phyloP scores from a whole-genome alignment of 2,329 filamentous ascomycete species.

The Chaetoscypha palmicola region DNA sequence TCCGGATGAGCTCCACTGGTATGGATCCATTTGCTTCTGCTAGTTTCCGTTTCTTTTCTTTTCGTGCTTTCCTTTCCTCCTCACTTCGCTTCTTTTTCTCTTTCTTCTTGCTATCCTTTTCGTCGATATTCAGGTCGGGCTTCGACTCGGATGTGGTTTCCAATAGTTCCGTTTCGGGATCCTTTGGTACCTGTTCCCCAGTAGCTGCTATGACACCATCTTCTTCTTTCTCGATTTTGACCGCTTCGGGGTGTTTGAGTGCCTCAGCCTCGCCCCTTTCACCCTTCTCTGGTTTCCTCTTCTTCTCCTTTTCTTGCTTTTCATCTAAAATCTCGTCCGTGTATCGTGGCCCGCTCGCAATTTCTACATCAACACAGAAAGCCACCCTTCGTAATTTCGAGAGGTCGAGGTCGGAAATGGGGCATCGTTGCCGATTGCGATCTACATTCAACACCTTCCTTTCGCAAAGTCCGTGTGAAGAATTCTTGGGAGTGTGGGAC shows the following conservation, averaged over 20 bases:
- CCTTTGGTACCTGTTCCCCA: slow-evolving; percentile 35
- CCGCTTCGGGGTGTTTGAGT: slow-evolving; percentile 57
- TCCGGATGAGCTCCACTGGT: slow-evolving; percentile 73
- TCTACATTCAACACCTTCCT: slow-evolving; percentile 82
- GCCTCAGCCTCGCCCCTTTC: slow-evolving; percentile 58
- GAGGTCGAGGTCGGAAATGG: slow-evolving; percentile 70
- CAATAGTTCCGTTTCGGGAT: slow-evolving; percentile 32
- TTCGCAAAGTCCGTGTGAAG: slow-evolving; percentile 66
- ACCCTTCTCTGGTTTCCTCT: slow-evolving; percentile 57
- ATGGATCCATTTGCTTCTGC: slow-evolving; percentile 84
- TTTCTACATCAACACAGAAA: slow-evolving; percentile 96
- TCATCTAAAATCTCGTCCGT: slow-evolving; percentile 46
- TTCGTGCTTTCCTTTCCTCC: slow-evolving; percentile 84
- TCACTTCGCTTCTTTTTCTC: slow-evolving; percentile 96
- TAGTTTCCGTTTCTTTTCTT: slow-evolving; percentile 77
- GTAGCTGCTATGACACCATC: slow-evolving; percentile 38
- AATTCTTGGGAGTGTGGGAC: slow-evolving; percentile 35
- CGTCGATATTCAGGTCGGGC: slow-evolving; percentile 20
- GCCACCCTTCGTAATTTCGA: slow-evolving; percentile 80
- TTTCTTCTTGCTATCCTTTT: slow-evolving; percentile 60
- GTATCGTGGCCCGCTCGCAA: slow-evolving; percentile 80
- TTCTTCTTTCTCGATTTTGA: slow-evolving; percentile 51
- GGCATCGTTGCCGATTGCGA: slow-evolving; percentile 68
- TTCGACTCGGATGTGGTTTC: slow-evolving; percentile 27
- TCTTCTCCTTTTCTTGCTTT: slow-evolving; percentile 40